Base-by-base conservation (phyloP, 2,329 filamentous ascomycete species). In the Neonectria coccinea region DNA sequence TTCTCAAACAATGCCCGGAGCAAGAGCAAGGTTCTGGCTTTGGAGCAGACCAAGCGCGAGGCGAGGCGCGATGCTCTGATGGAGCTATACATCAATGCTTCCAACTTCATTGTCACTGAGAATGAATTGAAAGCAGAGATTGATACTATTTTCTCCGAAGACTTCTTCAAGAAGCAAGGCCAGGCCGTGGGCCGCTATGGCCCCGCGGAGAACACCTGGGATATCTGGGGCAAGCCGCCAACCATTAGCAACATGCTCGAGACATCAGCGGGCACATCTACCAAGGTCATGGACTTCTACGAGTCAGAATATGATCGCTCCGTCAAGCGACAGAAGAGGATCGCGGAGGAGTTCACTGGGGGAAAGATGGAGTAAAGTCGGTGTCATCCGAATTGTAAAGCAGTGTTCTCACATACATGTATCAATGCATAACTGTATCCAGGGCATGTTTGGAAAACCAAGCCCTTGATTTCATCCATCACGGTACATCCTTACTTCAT, bases 61-160 rank as follows among this genome's bases (percentile, higher is more conserved):
- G 83, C 85, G 57, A 87, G 91, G 55, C 85, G 87, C 65, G 88
- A 95, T 69, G 86, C 90, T 16, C 81, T 99, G 31, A 93, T 97
- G 79, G 89, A 92, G 63, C 86, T 99, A 12, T 99, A 99, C 81
- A 92, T 96, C 81, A 92, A 94, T 72, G 94, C 96, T 5, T 88
- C 91, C 27, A 83, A 88, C 42, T 99, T 98, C 81, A 97, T 99
- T 76, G 90, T 93, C 18, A 90, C 86, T 25, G 94, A 97, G 77
- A 81, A 85, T 55, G 91, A 97, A 77, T 86, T 99, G 36, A 86
- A 92, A 71, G 83, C 84, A 16, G 86, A 89, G 69, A 90, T 97
- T 61, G 91, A 97, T 22, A 81, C 85, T 67, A 84, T 91, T n/a
- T 99, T 97, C 80, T 86, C 88, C 16, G 88, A 89, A 27, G 84